Evolutionary conservation across 1,284 basidiomycete genomes (phyloP).

Genomic region (Ganoderma resinaceum): DNA sequence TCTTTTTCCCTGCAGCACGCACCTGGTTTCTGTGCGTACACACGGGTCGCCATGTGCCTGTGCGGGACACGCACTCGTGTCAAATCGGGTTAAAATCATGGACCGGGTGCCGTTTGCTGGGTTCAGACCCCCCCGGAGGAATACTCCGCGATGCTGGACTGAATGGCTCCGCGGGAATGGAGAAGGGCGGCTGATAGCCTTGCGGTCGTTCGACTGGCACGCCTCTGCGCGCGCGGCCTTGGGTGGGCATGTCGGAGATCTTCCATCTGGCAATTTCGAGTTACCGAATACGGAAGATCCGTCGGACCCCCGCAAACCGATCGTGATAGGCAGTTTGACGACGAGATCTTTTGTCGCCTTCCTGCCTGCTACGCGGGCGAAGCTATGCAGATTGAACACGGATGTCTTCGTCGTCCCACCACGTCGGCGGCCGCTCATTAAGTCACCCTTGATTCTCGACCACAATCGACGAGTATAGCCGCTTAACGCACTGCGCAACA

Average conservation of each 20-base stretch:
- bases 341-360: slow-evolving; percentile 25
- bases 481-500: background rate
- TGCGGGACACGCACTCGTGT: slow-evolving; percentile 11
- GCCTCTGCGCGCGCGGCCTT: slow-evolving; percentile 14
- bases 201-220: slow-evolving; percentile 20
- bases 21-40: slow-evolving; percentile 13
- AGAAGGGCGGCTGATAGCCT: slow-evolving; percentile 30
- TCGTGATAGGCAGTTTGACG: slow-evolving; percentile 21
- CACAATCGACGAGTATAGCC: slow-evolving; percentile 13
- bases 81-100: slow-evolving; percentile 14
- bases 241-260: slow-evolving; percentile 31
- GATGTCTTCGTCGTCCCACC: slow-evolving; percentile 27
- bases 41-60: slow-evolving; percentile 7
- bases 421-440: slow-evolving; percentile 17
- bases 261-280: slow-evolving; percentile 21
- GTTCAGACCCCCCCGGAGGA: slow-evolving; percentile 13
- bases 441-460: slow-evolving; percentile 15
- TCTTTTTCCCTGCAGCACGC: slow-evolving; percentile 11
- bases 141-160: slow-evolving; percentile 23
- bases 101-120: slow-evolving; percentile 15
- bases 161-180: slow-evolving; percentile 19
- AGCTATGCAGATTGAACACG: slow-evolving; percentile 10
- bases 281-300: slow-evolving; percentile 29
- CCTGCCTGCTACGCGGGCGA: slow-evolving; percentile 22
- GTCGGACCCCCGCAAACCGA: slow-evolving; percentile 22